These are phyloP conservation scores for Pythium sukuiense DNA, from an alignment of 352 stramenopile species.

Conservation along the genomic window DNA sequence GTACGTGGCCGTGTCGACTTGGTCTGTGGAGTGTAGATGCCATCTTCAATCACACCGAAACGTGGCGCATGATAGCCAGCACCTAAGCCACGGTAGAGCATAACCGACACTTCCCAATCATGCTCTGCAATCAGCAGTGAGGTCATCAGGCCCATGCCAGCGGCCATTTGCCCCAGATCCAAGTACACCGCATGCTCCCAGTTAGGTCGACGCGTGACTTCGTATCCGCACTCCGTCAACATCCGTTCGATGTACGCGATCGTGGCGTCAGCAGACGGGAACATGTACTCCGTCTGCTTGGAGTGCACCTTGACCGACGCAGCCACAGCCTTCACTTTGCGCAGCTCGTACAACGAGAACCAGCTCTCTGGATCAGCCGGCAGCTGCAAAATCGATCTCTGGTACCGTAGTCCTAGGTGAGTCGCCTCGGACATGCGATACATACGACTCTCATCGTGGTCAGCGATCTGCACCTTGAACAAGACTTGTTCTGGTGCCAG, in stretches of 20 bases:
- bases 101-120: neutral
- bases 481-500: neutral
- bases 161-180: neutral
- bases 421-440: neutral
- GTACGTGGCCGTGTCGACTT: too few species aligned
- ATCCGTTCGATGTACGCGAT: neutral
- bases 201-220: neutral
- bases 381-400: neutral
- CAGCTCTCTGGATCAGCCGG: neutral
- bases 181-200: neutral
- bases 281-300: neutral
- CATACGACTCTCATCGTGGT: neutral
- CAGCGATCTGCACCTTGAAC: neutral
- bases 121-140: neutral
- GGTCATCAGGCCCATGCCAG: neutral
- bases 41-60: neutral
- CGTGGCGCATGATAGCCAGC: neutral
- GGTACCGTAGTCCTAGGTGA: neutral
- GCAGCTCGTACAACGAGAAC: neutral
- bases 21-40: too few species aligned
- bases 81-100: neutral
- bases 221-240: conserved; percentile 2
- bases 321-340: neutral
- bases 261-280: neutral
- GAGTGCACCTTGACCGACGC: neutral